Evolutionary conservation across 305 asterid species (phyloP).

Genomic region (Fraxinus ornus): DNA sequence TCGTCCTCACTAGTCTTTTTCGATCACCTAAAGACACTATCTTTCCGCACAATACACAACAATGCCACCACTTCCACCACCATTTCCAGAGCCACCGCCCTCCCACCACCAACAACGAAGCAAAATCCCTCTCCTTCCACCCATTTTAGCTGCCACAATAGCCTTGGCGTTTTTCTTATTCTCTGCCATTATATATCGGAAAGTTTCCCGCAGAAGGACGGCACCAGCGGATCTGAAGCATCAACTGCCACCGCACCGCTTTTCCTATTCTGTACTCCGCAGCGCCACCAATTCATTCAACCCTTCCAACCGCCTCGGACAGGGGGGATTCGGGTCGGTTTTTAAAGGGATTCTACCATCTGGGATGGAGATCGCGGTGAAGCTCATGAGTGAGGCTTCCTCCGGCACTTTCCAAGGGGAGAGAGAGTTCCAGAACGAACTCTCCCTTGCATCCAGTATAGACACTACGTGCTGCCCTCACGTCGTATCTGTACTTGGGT

Average conservation of each 20-base stretch:
- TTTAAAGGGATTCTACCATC: conserved; percentile 70
- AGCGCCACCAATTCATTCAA: conserved; percentile 63
- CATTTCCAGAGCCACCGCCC: conserved; percentile 27
- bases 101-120: conserved; percentile 33
- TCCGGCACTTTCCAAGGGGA: conserved; percentile 70
- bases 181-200: conserved; percentile 52
- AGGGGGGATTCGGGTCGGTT: conserved; percentile 93
- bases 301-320: conserved; percentile 67
- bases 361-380: conserved; percentile 77
- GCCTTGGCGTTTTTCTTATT: conserved; percentile 47
- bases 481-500: conserved; percentile 71
- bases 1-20: conserved; percentile 36
- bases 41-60: conserved; percentile 14
- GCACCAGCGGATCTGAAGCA: conserved; percentile 81
- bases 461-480: conserved; percentile 56
- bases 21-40: conserved; percentile 8
- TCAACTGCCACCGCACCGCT: conserved; percentile 56
- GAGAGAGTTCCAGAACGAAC: conserved; percentile 83
- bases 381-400: conserved; percentile 59
- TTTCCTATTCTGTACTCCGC: conserved; percentile 56
- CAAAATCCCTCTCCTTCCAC: conserved; percentile 40
- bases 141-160: conserved; percentile 49
- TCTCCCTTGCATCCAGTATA: conserved; percentile 55
- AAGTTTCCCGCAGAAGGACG: conserved; percentile 66
- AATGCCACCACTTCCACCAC: conserved; percentile 60